Conservation (phyloP, 805 yeast species). For the Zygosaccharomyces bisporus region DNA sequence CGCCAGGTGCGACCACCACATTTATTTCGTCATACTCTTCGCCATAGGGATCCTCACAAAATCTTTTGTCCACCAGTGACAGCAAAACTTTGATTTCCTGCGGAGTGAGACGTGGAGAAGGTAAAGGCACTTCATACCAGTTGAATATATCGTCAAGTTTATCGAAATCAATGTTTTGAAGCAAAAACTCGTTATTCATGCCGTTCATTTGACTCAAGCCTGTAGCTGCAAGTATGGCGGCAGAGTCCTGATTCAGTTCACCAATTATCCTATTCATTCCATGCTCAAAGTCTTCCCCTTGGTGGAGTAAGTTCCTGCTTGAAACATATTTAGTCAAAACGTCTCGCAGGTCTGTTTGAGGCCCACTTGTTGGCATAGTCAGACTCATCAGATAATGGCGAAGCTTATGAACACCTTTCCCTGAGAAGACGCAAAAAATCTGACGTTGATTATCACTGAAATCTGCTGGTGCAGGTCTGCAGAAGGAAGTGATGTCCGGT, state of each 20-base stretch:
- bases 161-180: constrained; percentile 34
- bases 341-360: constrained; percentile 34
- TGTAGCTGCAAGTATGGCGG: constrained; percentile 36
- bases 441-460: constrained; percentile 82
- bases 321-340: constrained; percentile 31
- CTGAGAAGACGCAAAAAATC: constrained; percentile 89
- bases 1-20: constrained; percentile 33
- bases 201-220: constrained; percentile 33
- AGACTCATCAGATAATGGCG: constrained; percentile 60
- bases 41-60: constrained; percentile 34
- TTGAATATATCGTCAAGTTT: constrained; percentile 29
- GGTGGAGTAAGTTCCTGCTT: constrained; percentile 26
- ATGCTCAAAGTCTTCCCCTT: constrained; percentile 28
- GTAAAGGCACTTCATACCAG: constrained; percentile 18
- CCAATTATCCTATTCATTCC: constrained; percentile 30
- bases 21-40: constrained; percentile 31
- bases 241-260: constrained; percentile 34
- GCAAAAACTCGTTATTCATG: constrained; percentile 28
- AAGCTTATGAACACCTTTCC: constrained; percentile 76
- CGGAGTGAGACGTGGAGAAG: constrained; percentile 13
- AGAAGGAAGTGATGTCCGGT: constrained; percentile 76
- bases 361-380: constrained; percentile 35
- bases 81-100: constrained; percentile 25
- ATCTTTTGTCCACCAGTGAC: constrained; percentile 27
- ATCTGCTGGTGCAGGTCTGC: constrained; percentile 90